phyloP scores from a whole-genome alignment of 1,284 basidiomycete genomes.

The Ustilago trichophora region DNA sequence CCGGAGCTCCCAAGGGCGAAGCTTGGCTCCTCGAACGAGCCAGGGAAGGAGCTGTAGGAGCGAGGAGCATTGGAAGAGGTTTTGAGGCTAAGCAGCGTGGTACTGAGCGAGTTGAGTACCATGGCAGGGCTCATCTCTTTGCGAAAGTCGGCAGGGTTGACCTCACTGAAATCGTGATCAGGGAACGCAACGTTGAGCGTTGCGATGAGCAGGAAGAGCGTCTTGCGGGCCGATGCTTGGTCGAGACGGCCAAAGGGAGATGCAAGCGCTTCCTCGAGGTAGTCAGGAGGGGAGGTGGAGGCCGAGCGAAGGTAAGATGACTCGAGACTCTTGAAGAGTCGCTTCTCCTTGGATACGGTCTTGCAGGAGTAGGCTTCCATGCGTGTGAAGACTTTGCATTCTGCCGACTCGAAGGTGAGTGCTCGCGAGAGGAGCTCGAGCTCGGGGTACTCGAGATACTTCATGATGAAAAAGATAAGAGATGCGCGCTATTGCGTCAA shows the following conservation, averaged over 20 bases:
- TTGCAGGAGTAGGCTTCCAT: conserved; percentile 99
- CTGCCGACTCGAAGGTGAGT: conserved; percentile 77
- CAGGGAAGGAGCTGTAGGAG: conserved; percentile 52
- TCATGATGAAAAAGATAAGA: conserved; percentile 72
- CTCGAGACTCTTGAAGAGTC: conserved; percentile 85
- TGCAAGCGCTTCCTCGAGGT: conserved; percentile 58
- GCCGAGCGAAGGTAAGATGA: conserved; percentile 58
- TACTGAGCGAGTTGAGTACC: conserved; percentile 64
- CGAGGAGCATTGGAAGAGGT: conserved; percentile 52
- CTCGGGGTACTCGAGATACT: conserved; percentile 86
- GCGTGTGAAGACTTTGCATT: conserved; percentile 88
- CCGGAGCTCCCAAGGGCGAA: conserved; percentile 25
- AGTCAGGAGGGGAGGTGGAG: conserved; percentile 61
- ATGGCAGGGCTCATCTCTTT: conserved; percentile 70
- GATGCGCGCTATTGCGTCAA: conserved; percentile 2
- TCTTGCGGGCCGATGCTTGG: conserved; percentile 76
- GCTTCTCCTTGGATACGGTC: conserved; percentile 95
- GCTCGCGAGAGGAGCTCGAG: conserved; percentile 81
- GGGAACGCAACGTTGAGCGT: conserved; percentile 97
- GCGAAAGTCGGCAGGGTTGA: conserved; percentile 85
- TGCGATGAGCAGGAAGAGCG: conserved; percentile 90
- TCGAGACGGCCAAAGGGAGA: conserved; percentile 68
- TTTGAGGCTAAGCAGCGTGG: conserved; percentile 62
- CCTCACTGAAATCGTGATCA: conserved; percentile 94
- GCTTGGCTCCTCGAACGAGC: conserved; percentile 57